Evolutionary conservation across 2,329 filamentous ascomycete genomes (phyloP).

Genomic region (Aspergillus phoenicis): DNA sequence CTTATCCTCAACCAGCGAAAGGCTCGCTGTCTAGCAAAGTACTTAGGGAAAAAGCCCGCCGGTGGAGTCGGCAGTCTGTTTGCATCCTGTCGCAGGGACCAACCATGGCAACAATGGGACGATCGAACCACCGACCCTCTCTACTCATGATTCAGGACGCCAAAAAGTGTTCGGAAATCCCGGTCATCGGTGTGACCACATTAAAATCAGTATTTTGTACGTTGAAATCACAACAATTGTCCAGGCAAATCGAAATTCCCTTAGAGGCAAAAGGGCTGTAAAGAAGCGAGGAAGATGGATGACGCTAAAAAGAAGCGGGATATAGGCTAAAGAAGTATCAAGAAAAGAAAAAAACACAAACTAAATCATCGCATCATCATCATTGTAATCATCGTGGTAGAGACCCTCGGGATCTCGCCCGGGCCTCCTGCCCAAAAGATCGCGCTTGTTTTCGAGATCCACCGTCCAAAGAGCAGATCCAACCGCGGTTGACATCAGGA

Average conservation of each 20-base stretch:
- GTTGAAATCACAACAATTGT: not conserved
- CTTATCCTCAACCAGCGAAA: not conserved
- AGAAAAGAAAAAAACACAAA: slow-evolving; percentile 3
- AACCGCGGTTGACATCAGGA: slow-evolving; percentile 81
- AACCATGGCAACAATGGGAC: not conserved
- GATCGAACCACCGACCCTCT: not conserved
- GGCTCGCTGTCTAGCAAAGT: not conserved
- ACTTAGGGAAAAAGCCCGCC: not conserved
- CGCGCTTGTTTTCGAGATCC: slow-evolving; percentile 67
- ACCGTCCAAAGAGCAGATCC: slow-evolving; percentile 87
- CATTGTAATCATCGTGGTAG: slow-evolving; percentile 39
- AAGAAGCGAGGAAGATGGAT: not conserved
- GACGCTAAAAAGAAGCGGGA: not conserved
- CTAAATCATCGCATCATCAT: slow-evolving; percentile 37
- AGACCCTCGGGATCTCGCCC: slow-evolving; percentile 24
- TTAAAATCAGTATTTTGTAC: not conserved
- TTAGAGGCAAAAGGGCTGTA: not conserved
- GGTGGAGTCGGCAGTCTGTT: not conserved
- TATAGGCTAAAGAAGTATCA: not conserved
- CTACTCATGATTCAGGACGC: not conserved
- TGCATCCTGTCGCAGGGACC: not conserved
- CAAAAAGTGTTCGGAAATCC: not conserved
- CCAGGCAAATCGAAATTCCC: not conserved
- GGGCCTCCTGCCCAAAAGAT: slow-evolving; percentile 27
- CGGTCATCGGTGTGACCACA: not conserved